Conservation (phyloP, 352 stramenopile species). For the Peronospora farinosa region DNA sequence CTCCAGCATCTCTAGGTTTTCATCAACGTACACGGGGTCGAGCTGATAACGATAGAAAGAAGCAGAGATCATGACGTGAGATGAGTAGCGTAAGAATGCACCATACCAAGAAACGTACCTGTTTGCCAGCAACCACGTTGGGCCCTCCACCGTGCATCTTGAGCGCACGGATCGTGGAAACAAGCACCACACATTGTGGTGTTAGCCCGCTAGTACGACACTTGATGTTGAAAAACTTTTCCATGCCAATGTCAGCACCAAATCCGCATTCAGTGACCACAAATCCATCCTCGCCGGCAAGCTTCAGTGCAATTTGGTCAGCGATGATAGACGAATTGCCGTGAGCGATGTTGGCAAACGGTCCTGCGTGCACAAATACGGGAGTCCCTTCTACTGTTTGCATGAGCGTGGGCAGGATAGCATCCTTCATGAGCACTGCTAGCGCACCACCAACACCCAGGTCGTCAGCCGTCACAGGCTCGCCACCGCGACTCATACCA, state of each 20-base stretch:
- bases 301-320: constrained; percentile 90
- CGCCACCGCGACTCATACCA: constrained; percentile 66
- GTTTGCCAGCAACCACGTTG: constrained; percentile 90
- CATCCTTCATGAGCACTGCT: constrained; percentile 97
- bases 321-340: constrained; percentile 97
- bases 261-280: constrained; percentile 98
- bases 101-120: constrained; percentile 40
- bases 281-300: constrained; percentile 94
- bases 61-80: background rate
- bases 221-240: constrained; percentile 99
- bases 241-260: constrained; percentile 94
- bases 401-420: constrained; percentile 96
- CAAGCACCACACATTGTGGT: constrained; percentile 95
- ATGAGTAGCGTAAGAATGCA: constrained; percentile 2
- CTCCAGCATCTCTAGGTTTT: constrained; percentile 93
- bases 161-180: constrained; percentile 94
- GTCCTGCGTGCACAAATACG: constrained; percentile 93
- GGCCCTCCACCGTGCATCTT: constrained; percentile 99
- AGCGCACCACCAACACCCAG: constrained; percentile 93
- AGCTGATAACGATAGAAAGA: constrained; percentile 30
- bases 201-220: constrained; percentile 91
- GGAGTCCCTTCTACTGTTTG: constrained; percentile 94
- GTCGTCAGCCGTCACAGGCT: constrained; percentile 95
- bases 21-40: constrained; percentile 89
- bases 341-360: constrained; percentile 98